Conservation (phyloP, 148 eudicot species). For the Gaultheria prostrata region DNA sequence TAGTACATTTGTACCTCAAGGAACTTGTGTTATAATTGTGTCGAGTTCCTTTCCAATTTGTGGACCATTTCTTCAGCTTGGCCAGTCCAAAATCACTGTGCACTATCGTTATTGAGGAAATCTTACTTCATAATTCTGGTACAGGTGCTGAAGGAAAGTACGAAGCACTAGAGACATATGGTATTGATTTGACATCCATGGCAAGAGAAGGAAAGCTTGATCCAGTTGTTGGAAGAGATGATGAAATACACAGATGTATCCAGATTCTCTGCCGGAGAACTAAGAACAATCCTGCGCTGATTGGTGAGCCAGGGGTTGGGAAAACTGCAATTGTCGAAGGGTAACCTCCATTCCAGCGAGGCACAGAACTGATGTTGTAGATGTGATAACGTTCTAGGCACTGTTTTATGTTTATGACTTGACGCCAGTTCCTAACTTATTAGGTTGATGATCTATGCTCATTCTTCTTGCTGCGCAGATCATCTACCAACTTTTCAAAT, state of each 20-base stretch:
- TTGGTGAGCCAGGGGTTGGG: conserved; percentile 98
- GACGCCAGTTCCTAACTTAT: background rate
- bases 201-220: conserved; percentile 93
- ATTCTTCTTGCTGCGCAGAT: conserved; percentile 6
- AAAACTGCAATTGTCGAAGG: conserved; percentile 98
- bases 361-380: background rate
- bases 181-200: conserved; percentile 87
- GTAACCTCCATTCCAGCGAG: conserved; percentile 31
- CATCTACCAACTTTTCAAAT: background rate
- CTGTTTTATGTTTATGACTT: background rate
- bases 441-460: background rate
- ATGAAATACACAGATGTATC: conserved; percentile 88
- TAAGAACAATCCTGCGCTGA: conserved; percentile 88
- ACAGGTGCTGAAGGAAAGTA: conserved; percentile 94
- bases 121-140: conserved; percentile 9
- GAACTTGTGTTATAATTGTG: background rate
- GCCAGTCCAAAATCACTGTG: background rate
- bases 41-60: background rate
- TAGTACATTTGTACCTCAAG: background rate
- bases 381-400: background rate
- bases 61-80: conserved; percentile 6
- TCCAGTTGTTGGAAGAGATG: conserved; percentile 98
- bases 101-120: background rate
- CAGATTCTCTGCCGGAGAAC: conserved; percentile 94
- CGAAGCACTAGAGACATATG: conserved; percentile 88